phyloP scores from a whole-genome alignment of 1,139 yeast species.

The Taphrina deformans region DNA sequence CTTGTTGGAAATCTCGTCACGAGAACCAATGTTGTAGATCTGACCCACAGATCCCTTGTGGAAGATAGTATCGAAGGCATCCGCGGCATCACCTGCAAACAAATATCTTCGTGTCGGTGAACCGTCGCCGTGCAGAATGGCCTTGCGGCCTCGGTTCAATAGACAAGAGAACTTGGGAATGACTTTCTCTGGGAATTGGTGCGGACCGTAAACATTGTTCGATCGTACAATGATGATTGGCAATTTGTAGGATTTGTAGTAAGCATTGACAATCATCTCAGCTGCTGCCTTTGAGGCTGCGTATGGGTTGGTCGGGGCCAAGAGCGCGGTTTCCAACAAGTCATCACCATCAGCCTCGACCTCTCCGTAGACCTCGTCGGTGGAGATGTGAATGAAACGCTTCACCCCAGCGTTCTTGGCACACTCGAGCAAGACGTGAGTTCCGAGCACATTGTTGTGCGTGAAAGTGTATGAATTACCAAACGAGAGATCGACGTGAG shows the following conservation, averaged over 20 bases:
- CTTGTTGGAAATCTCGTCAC: slow-evolving; percentile 51
- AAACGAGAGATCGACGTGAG: slow-evolving; percentile 60
- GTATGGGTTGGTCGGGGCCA: slow-evolving; percentile 61
- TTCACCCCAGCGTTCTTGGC: slow-evolving; percentile 44
- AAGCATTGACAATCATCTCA: slow-evolving; percentile 56
- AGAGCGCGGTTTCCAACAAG: slow-evolving; percentile 47
- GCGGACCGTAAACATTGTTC: slow-evolving; percentile 60
- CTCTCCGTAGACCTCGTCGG: slow-evolving; percentile 65
- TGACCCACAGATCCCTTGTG: slow-evolving; percentile 46
- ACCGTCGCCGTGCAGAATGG: slow-evolving; percentile 56
- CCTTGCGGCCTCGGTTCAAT: slow-evolving; percentile 43
- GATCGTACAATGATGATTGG: slow-evolving; percentile 54
- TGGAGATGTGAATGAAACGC: slow-evolving; percentile 55
- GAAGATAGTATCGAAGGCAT: slow-evolving; percentile 50
- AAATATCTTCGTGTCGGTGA: slow-evolving; percentile 52
- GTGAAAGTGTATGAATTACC: slow-evolving; percentile 48
- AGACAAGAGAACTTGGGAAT: slow-evolving; percentile 51
- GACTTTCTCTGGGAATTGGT: slow-evolving; percentile 60
- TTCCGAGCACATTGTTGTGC: slow-evolving; percentile 53
- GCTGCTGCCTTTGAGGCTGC: slow-evolving; percentile 62
- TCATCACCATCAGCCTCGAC: slow-evolving; percentile 43
- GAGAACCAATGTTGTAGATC: slow-evolving; percentile 55
- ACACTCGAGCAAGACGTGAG: slow-evolving; percentile 56
- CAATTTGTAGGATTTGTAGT: slow-evolving; percentile 51
- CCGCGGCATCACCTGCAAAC: slow-evolving; percentile 54